Conservation (phyloP, 2,329 filamentous ascomycete species). For the Pezicula radicicola region DNA sequence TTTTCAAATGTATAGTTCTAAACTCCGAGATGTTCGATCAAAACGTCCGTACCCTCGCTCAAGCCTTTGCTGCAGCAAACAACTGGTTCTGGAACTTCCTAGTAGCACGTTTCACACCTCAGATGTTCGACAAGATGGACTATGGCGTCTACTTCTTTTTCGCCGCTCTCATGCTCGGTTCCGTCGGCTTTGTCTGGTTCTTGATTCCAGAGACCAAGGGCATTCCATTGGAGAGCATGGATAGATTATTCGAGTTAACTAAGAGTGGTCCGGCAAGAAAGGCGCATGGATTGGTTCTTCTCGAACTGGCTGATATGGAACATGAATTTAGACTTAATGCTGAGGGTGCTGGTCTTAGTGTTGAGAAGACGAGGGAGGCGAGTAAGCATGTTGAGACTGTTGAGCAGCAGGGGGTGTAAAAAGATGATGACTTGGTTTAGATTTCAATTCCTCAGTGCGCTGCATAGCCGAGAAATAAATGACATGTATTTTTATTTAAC, state of each 20-base stretch:
- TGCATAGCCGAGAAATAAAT: too few species aligned
- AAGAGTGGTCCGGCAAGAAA: conserved; percentile 11
- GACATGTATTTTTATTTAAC: too few species aligned
- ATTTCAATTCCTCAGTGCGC: too few species aligned
- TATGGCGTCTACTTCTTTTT: conserved; percentile 71
- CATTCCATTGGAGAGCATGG: conserved; percentile 63
- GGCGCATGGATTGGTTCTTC: conserved; percentile 22
- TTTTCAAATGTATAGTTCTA: conserved; percentile 42
- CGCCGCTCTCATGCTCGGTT: conserved; percentile 56
- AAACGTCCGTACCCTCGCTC: conserved; percentile 65
- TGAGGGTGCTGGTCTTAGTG: background rate
- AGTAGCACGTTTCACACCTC: conserved; percentile 63
- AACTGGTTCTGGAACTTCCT: conserved; percentile 71
- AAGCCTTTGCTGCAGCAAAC: conserved; percentile 67
- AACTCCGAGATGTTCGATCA: conserved; percentile 75
- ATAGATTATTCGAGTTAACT: conserved; percentile 50
- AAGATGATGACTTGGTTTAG: too few species aligned
- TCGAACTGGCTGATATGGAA: conserved; percentile 21
- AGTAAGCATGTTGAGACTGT: too few species aligned
- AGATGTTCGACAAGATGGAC: conserved; percentile 58
- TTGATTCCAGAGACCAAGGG: conserved; percentile 65
- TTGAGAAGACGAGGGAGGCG: background rate
- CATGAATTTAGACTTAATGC: conserved; percentile 7
- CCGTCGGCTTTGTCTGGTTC: conserved; percentile 58
- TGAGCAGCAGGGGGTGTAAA: too few species aligned